Evolutionary conservation across 2,329 filamentous ascomycete genomes (phyloP).

Genomic region (Fusarium sp.): DNA sequence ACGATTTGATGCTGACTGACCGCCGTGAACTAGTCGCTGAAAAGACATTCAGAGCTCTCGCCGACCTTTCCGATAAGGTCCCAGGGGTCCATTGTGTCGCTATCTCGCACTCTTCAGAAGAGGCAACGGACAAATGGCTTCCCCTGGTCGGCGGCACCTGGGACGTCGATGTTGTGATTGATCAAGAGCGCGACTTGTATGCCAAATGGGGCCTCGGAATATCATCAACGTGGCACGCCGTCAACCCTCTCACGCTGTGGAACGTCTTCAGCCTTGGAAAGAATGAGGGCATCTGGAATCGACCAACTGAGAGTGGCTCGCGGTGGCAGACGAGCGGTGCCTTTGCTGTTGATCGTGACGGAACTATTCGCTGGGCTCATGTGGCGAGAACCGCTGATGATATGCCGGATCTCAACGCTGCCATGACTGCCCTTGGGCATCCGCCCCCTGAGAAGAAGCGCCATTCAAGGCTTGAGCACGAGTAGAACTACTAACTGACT

Average conservation of each 20-base stretch:
- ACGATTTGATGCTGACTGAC: background rate
- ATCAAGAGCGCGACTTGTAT: conserved; percentile 68
- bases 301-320: conserved; percentile 70
- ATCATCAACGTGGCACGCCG: conserved; percentile 68
- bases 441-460: conserved; percentile 4
- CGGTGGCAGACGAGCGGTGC: conserved; percentile 75
- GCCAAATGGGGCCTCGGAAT: conserved; percentile 72
- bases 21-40: conserved; percentile 65
- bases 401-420: conserved; percentile 45
- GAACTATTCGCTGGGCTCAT: conserved; percentile 46
- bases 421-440: conserved; percentile 41
- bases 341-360: conserved; percentile 59
- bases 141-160: conserved; percentile 64
- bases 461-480: background rate
- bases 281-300: conserved; percentile 72
- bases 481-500: background rate
- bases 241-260: conserved; percentile 67
- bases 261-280: conserved; percentile 66
- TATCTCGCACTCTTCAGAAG: conserved; percentile 66
- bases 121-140: conserved; percentile 66
- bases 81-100: conserved; percentile 65
- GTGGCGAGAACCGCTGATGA: conserved; percentile 45
- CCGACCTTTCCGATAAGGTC: conserved; percentile 60
- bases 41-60: conserved; percentile 68
- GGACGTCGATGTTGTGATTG: conserved; percentile 67